phyloP scores from a whole-genome alignment of 257 asterid species.

The Ehretia macrophylla region DNA sequence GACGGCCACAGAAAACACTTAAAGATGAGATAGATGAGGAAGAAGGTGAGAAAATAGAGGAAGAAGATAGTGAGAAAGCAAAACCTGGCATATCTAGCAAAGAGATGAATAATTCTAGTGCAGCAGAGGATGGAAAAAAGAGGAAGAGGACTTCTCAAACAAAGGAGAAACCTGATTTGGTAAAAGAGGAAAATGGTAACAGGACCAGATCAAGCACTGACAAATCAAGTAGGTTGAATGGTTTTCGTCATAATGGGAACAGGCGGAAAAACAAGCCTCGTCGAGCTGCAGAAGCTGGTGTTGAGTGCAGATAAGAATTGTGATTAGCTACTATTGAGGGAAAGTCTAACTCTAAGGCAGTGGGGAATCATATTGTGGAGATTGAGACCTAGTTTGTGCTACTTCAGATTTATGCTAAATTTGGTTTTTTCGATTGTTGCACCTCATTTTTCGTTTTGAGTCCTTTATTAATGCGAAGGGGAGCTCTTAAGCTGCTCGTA shows the following conservation, averaged over 20 bases:
- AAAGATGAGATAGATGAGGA: slow-evolving; percentile 38
- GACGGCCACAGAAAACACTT: slow-evolving; percentile 46
- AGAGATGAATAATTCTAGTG: slow-evolving; percentile 22
- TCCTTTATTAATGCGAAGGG: no score
- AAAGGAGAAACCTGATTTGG: slow-evolving; percentile 27
- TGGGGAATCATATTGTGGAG: no score
- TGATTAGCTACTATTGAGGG: no score
- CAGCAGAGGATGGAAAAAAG: slow-evolving; percentile 32
- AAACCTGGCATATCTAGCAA: slow-evolving; percentile 19
- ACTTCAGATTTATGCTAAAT: neutral
- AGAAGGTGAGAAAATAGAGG: slow-evolving; percentile 30
- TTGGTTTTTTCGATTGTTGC: no score
- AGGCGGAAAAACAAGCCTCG: slow-evolving; percentile 56
- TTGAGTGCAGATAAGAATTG: slow-evolving; percentile 34
- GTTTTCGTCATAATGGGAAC: slow-evolving; percentile 33
- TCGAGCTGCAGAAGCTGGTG: slow-evolving; percentile 65
- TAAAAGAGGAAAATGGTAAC: slow-evolving; percentile 35
- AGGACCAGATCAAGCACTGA: slow-evolving; percentile 30
- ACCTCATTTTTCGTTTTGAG: no score
- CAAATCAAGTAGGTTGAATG: slow-evolving; percentile 28
- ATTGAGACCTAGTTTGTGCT: no score
- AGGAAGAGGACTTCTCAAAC: slow-evolving; percentile 17
- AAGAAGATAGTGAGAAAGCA: slow-evolving; percentile 32
- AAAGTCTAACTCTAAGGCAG: no score
- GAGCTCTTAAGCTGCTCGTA: no score